phyloP scores from a whole-genome alignment of 768 basidiomycete species.

The Naganishia friedmannii region DNA sequence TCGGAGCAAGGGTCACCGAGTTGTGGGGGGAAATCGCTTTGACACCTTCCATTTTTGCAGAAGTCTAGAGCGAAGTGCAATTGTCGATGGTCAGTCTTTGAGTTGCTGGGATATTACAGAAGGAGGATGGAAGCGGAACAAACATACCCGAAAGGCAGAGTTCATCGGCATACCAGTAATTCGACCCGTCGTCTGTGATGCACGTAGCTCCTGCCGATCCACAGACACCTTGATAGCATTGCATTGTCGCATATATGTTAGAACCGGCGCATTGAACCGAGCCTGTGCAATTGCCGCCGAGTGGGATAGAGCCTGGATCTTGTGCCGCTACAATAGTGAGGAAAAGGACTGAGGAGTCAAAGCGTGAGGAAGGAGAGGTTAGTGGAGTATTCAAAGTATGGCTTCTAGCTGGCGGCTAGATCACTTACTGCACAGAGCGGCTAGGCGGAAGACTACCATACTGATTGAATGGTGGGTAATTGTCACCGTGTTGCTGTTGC shows the following conservation, averaged over 20 bases:
- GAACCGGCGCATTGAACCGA: background rate
- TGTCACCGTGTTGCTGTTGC: too few species aligned
- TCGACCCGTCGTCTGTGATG: background rate
- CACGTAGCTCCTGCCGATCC: background rate
- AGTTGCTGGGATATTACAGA: too few species aligned
- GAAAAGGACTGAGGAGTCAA: background rate
- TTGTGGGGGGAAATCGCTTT: too few species aligned
- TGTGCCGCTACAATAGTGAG: background rate
- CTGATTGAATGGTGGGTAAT: too few species aligned
- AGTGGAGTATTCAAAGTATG: too few species aligned
- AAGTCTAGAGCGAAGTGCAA: background rate
- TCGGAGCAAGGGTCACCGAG: too few species aligned
- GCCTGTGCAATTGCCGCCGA: background rate
- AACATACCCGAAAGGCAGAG: background rate
- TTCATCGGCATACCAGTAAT: background rate
- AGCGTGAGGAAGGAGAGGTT: background rate
- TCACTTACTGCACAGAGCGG: background rate
- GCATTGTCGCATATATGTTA: background rate
- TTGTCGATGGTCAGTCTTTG: background rate
- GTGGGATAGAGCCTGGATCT: background rate
- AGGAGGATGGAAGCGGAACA: background rate
- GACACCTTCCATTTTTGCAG: background rate
- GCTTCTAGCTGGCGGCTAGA: too few species aligned
- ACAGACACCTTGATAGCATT: slow-evolving; percentile 4
- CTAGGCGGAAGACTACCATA: too few species aligned